Evolutionary conservation across 306 rosid genomes (phyloP).

Genomic region (Comarum palustre): DNA sequence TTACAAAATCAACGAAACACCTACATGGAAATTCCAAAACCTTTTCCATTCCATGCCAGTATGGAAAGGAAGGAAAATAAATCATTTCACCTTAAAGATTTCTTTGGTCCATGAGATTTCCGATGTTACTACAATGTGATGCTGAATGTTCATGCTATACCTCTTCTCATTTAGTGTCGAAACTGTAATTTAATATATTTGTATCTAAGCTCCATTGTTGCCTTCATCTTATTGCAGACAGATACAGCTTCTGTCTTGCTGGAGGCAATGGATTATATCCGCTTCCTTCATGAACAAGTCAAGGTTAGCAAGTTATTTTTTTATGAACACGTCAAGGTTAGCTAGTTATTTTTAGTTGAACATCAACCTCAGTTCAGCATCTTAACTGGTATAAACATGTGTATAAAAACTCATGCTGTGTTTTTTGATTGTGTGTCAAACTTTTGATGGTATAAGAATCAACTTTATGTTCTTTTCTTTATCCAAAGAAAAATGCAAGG

Average conservation of each 20-base stretch:
- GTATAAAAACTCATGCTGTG: background rate
- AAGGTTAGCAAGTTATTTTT: constrained; percentile 51
- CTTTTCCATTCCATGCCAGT: too few species aligned
- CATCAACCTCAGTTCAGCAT: background rate
- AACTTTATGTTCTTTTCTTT: background rate
- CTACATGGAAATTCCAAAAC: too few species aligned
- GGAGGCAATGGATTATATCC: constrained; percentile 92
- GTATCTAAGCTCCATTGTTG: constrained; percentile 16
- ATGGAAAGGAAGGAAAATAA: too few species aligned
- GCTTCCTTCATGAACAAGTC: constrained; percentile 93
- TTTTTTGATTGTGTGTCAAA: background rate
- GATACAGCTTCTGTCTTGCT: constrained; percentile 92
- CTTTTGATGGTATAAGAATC: background rate
- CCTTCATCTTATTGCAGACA: constrained; percentile 59
- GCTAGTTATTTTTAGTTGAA: background rate
- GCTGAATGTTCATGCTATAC: background rate
- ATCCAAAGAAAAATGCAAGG: background rate
- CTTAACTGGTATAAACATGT: constrained; percentile 1
- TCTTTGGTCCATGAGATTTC: background rate
- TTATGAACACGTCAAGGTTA: constrained; percentile 90
- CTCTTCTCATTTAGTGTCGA: background rate
- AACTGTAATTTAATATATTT: constrained; percentile 6
- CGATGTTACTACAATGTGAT: background rate
- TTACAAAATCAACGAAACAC: too few species aligned
- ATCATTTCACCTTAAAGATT: too few species aligned